Conservation (phyloP, 1,284 basidiomycete species). For the Melampsora larici-populina region DNA sequence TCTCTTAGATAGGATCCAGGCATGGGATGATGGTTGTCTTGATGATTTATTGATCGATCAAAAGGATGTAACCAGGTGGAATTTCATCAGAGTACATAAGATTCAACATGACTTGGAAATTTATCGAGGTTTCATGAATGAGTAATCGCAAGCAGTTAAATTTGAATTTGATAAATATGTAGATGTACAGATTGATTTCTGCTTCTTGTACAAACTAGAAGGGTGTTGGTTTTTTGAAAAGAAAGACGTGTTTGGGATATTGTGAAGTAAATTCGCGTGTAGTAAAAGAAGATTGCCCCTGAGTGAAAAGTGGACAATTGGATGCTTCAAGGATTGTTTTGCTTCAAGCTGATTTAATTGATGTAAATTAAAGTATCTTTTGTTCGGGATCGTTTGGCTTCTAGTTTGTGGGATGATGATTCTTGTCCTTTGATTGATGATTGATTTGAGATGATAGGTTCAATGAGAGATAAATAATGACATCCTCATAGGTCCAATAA, state of each 20-base stretch:
- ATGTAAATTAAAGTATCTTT: conserved; percentile 1
- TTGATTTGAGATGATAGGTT: neutral
- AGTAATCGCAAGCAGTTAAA: conserved; percentile 9
- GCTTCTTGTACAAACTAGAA: conserved; percentile 26
- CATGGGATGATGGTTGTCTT: no score
- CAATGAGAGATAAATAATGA: neutral
- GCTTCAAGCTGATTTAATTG: conserved; percentile 19
- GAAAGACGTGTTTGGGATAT: neutral
- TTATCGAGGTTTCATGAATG: no score
- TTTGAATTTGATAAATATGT: neutral
- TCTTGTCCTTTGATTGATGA: neutral
- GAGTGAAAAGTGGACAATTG: conserved; percentile 15
- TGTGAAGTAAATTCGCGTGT: neutral
- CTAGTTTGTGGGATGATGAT: no score
- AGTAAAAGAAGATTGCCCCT: neutral
- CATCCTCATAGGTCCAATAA: neutral
- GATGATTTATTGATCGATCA: no score
- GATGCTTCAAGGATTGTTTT: conserved; percentile 6
- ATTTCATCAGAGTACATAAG: no score
- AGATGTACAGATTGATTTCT: conserved; percentile 22
- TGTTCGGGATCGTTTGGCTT: neutral
- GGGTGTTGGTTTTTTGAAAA: neutral
- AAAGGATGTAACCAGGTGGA: no score
- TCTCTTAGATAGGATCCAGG: no score
- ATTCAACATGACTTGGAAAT: no score